phyloP scores from a whole-genome alignment of 2,329 filamentous ascomycete genomes.

The Myrmaecium sp. region DNA sequence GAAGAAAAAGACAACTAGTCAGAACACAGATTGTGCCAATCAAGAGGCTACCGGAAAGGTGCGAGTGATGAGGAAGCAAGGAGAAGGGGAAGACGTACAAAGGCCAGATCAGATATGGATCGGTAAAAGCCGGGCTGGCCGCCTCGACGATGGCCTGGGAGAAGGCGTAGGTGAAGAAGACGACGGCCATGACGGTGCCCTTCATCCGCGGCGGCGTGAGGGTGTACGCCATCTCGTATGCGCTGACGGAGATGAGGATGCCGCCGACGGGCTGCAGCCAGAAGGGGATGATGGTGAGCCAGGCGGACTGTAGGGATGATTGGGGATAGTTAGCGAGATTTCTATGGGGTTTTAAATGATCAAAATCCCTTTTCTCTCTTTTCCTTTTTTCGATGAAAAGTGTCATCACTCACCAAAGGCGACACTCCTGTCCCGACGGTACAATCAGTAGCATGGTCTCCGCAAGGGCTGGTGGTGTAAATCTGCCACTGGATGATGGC shows the following conservation, averaged over 20 bases:
- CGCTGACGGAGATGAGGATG: conserved; percentile 25
- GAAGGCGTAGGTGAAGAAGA: conserved; percentile 24
- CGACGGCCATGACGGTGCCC: conserved; percentile 23
- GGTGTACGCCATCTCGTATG: conserved; percentile 28
- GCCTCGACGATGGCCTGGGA: conserved; percentile 25
- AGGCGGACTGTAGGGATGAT: too few relatives aligned
- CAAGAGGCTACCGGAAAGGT: too few relatives aligned
- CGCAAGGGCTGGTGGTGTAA: conserved; percentile 30
- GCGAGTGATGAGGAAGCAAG: too few relatives aligned
- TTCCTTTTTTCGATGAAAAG: background rate
- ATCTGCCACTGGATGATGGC: conserved; percentile 27
- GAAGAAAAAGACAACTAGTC: too few relatives aligned
- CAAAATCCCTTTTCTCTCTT: background rate
- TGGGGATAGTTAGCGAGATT: too few relatives aligned
- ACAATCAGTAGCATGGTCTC: conserved; percentile 23
- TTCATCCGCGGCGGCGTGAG: conserved; percentile 26
- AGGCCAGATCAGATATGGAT: conserved; percentile 33
- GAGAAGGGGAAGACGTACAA: too few relatives aligned
- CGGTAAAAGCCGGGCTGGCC: conserved; percentile 25
- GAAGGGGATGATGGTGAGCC: too few relatives aligned
- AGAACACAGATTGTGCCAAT: too few relatives aligned
- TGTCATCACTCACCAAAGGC: conserved; percentile 10
- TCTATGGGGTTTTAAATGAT: too few relatives aligned
- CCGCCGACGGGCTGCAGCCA: conserved; percentile 26
- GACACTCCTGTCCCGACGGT: conserved; percentile 16